Evolutionary conservation across 2,329 filamentous ascomycete species (phyloP).

Genomic region (Colletotrichum destructivum): DNA sequence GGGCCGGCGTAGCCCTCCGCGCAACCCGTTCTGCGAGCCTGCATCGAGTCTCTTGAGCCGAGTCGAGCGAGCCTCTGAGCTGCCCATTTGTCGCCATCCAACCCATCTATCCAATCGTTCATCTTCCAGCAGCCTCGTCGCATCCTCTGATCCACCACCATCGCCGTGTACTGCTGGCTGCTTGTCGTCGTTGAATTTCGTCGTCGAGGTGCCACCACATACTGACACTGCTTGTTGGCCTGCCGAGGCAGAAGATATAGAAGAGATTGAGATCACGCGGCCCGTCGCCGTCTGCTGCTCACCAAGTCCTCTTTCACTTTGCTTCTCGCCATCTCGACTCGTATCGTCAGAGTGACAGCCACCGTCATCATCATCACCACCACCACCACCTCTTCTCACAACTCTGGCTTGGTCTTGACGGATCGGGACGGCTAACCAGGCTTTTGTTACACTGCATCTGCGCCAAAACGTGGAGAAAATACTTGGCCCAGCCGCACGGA

Average conservation of each 20-base stretch:
- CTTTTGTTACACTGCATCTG: constrained; percentile 25
- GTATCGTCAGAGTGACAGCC: constrained; percentile 13
- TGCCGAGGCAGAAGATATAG: constrained; percentile 3
- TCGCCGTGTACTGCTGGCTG: not conserved
- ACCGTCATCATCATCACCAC: not conserved
- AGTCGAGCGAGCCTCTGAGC: not conserved
- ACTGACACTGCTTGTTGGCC: constrained; percentile 1
- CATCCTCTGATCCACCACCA: not conserved
- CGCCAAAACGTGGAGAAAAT: constrained; percentile 32
- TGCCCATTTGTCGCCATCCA: constrained; percentile 9
- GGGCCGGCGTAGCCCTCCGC: constrained; percentile 25
- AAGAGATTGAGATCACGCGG: constrained; percentile 12
- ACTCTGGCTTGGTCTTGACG: not conserved
- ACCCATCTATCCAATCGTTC: constrained; percentile 4
- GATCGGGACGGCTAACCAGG: not conserved
- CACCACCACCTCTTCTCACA: not conserved
- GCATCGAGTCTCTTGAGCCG: constrained; percentile 21
- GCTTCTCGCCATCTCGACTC: not conserved
- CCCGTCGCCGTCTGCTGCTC: constrained; percentile 23
- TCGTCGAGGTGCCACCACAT: constrained; percentile 21
- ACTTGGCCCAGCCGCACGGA: constrained; percentile 13
- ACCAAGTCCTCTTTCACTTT: constrained; percentile 9
- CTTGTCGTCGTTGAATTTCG: constrained; percentile 3
- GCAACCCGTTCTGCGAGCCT: constrained; percentile 29
- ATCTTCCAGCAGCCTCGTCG: not conserved